A percentile compares a stretch with the other conserved stretches of the same genome.
These are phyloP conservation scores for Hypoxylon trugodes DNA, from an alignment of 495 filamentous ascomycete species.

Conservation along the genomic window DNA sequence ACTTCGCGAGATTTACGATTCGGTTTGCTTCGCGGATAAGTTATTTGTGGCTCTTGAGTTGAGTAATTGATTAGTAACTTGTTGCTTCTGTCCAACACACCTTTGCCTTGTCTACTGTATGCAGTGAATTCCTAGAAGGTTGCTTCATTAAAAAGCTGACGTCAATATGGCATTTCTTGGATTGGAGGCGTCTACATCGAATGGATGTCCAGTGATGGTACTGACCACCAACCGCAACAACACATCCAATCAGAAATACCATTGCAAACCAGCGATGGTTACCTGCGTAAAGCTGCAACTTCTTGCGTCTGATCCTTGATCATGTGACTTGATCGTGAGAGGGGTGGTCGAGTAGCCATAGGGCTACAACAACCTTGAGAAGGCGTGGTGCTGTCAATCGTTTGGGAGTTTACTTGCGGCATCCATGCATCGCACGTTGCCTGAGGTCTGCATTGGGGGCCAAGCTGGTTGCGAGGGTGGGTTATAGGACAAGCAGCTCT, in stretches of 20 bases:
- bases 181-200: background rate
- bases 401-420: background rate
- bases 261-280: background rate
- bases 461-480: conserved; percentile 7
- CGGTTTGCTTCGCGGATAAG: conserved; percentile 23
- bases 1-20: conserved; percentile 17
- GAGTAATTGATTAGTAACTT: conserved; percentile 14
- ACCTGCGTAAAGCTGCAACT: conserved; percentile 18
- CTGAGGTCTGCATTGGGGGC: background rate
- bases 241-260: conserved; percentile 28
- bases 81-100: background rate
- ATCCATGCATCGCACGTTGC: background rate
- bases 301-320: conserved; percentile 16
- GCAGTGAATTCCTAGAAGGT: background rate
- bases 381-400: background rate
- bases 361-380: background rate
- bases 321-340: conserved; percentile 31
- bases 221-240: background rate
- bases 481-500: conserved; percentile 14
- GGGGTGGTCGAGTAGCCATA: background rate
- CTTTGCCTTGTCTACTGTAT: background rate
- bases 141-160: conserved; percentile 10
- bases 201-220: conserved; percentile 8
- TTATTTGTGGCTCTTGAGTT: conserved; percentile 1
- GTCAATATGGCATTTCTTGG: conserved; percentile 12